A percentile compares a stretch with the other conserved stretches of the same genome.
Conservation (phyloP, 2,329 filamentous ascomycete species). For the Phaeosphaeriaceae sp. region DNA sequence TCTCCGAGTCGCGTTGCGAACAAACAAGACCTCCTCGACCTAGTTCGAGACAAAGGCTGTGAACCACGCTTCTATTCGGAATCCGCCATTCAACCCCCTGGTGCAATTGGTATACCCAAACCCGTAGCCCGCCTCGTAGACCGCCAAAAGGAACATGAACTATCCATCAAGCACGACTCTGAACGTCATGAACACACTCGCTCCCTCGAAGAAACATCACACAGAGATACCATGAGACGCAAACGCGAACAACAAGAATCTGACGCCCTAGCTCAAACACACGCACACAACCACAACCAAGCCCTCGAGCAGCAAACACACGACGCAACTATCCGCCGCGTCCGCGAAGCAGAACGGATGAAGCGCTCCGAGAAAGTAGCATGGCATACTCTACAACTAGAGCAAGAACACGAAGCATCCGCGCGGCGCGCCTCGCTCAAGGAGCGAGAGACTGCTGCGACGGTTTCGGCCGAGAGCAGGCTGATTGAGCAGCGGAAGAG, state of each 20-base stretch:
- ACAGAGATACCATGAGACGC: conserved; percentile 36
- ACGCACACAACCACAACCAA: conserved; percentile 27
- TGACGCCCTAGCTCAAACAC: conserved; percentile 26
- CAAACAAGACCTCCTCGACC: conserved; percentile 32
- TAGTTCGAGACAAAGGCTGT: conserved; percentile 44
- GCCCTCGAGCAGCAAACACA: conserved; percentile 38
- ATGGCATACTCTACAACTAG: conserved; percentile 36
- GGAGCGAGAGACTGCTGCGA: conserved; percentile 26
- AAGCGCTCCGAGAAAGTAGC: conserved; percentile 38
- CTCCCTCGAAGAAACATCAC: conserved; percentile 35
- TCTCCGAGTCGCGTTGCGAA: conserved; percentile 23
- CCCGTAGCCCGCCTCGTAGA: conserved; percentile 38
- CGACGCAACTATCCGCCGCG: conserved; percentile 38
- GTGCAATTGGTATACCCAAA: conserved; percentile 42
- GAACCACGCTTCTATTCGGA: conserved; percentile 42
- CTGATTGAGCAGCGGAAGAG: conserved; percentile 31
- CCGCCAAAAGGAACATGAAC: conserved; percentile 39
- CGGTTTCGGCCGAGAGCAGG: conserved; percentile 22
- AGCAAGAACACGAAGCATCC: conserved; percentile 39
- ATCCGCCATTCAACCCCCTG: conserved; percentile 45
- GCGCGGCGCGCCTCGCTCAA: conserved; percentile 26
- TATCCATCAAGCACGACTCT: conserved; percentile 33
- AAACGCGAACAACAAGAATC: conserved; percentile 35
- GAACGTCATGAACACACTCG: conserved; percentile 37
- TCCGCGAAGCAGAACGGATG: conserved; percentile 39